These are phyloP conservation scores for Periconia macrospinosa DNA, from an alignment of 2,329 filamentous ascomycete species.

Conservation along the genomic window DNA sequence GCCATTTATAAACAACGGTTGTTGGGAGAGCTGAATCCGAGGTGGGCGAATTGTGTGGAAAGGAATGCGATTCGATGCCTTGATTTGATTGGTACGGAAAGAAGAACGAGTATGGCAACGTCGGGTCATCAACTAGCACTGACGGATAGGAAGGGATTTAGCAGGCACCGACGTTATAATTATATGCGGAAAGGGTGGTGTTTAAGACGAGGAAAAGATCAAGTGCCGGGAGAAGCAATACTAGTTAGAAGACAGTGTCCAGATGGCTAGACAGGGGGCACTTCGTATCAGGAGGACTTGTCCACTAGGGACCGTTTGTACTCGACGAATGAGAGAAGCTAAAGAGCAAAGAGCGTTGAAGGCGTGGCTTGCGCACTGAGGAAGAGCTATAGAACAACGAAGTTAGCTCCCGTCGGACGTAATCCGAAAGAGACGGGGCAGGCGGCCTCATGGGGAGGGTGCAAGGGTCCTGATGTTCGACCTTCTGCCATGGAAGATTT, in stretches of 20 bases:
- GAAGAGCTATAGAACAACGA: background rate
- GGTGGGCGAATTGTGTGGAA: no score
- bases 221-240: background rate
- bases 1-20: background rate
- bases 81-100: background rate
- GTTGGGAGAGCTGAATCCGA: background rate
- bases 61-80: background rate
- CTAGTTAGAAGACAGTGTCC: slow-evolving; percentile 3
- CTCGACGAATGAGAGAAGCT: background rate
- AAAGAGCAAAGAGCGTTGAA: background rate
- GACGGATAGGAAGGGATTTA: no score
- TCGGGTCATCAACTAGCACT: background rate
- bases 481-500: background rate
- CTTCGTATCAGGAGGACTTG: slow-evolving; percentile 2
- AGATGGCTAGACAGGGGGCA: slow-evolving; percentile 1
- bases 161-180: background rate
- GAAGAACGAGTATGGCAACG: background rate
- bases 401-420: slow-evolving; percentile 1
- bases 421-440: background rate
- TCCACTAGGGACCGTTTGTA: background rate
- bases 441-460: slow-evolving; percentile 2
- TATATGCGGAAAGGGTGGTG: background rate
- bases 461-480: background rate
- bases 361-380: slow-evolving; percentile 5
- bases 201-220: background rate